A percentile compares a stretch with the other conserved stretches of the same genome.
phyloP scores from a whole-genome alignment of 352 stramenopile genomes.

The Phytophthora cactorum region DNA sequence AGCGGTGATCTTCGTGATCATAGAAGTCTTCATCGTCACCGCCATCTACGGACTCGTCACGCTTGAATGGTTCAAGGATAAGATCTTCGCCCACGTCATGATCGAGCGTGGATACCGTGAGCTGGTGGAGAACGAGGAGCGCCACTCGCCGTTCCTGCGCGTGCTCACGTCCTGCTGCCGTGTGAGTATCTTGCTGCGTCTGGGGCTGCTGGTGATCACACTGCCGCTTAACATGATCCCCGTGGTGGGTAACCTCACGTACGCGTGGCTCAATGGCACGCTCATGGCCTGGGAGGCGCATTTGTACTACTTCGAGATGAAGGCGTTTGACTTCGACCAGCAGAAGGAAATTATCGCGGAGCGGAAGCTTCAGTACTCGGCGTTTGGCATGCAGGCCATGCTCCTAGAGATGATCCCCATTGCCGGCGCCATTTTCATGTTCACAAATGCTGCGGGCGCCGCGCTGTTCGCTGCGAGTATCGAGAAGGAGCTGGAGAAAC shows the following conservation, averaged over 20 bases:
- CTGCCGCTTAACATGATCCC: conserved; percentile 69
- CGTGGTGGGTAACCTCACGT: conserved; percentile 54
- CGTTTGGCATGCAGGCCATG: conserved; percentile 62
- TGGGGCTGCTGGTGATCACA: conserved; percentile 55
- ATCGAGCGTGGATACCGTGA: conserved; percentile 44
- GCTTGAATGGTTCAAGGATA: conserved; percentile 54
- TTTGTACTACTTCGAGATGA: conserved; percentile 71
- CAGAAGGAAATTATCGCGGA: conserved; percentile 51
- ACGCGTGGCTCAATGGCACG: conserved; percentile 64
- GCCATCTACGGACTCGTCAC: conserved; percentile 54
- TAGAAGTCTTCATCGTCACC: conserved; percentile 63
- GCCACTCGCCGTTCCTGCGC: conserved; percentile 47
- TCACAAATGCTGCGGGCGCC: conserved; percentile 63
- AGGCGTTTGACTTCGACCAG: conserved; percentile 49
- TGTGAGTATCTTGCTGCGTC: conserved; percentile 52
- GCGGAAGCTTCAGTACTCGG: conserved; percentile 51
- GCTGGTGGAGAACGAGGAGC: conserved; percentile 49
- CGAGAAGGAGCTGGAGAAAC: conserved; percentile 45
- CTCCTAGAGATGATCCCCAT: conserved; percentile 69
- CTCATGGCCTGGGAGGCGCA: conserved; percentile 65
- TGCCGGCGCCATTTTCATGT: conserved; percentile 55
- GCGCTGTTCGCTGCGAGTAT: conserved; percentile 65
- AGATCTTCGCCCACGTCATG: conserved; percentile 62
- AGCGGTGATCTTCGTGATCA: conserved; percentile 51
- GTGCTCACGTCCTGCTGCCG: conserved; percentile 51